Percentiles rank a stretch among this genome's conserved stretches.
Evolutionary conservation across 1,284 basidiomycete species (phyloP).

Genomic region (Trichosporon sp.): DNA sequence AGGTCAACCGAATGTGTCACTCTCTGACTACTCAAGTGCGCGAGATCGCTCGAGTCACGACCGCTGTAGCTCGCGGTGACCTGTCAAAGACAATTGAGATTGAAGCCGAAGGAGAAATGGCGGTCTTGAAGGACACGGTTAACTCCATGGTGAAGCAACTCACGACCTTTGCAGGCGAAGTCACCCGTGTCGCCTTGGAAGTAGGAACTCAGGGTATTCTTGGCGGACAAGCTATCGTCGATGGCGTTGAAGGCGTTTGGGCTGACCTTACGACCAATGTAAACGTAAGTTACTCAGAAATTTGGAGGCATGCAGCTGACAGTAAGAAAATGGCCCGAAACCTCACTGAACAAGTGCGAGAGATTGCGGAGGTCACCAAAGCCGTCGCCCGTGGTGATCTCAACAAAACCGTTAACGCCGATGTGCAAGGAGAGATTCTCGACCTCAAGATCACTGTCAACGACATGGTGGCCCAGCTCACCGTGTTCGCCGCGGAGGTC

Average conservation of each 20-base stretch:
- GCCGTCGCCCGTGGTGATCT: conserved; percentile 91
- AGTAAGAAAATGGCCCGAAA: conserved; percentile 77
- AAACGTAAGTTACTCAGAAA: conserved; percentile 54
- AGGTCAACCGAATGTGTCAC: conserved; percentile 91
- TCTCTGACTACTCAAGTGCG: conserved; percentile 91
- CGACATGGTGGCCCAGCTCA: conserved; percentile 48
- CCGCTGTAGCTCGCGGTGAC: conserved; percentile 67
- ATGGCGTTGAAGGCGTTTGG: conserved; percentile 92
- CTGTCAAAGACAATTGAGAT: conserved; percentile 57
- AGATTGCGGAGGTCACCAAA: conserved; percentile 94
- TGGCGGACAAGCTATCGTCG: conserved; percentile 85
- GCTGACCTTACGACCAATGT: conserved; percentile 85
- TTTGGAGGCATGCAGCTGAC: conserved; percentile 1
- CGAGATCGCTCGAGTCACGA: conserved; percentile 84
- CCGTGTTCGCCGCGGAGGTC: conserved; percentile 58
- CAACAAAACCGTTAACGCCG: conserved; percentile 82
- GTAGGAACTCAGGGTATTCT: conserved; percentile 88
- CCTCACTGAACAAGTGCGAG: conserved; percentile 92
- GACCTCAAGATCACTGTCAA: conserved; percentile 70
- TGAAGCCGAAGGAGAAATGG: conserved; percentile 86
- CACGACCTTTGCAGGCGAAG: conserved; percentile 86
- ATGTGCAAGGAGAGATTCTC: conserved; percentile 94
- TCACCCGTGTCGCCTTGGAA: conserved; percentile 87
- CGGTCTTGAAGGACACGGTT: conserved; percentile 62
- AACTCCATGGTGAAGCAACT: conserved; percentile 79